Conservation (phyloP, 257 asterid species). For the Scutellaria minor region DNA sequence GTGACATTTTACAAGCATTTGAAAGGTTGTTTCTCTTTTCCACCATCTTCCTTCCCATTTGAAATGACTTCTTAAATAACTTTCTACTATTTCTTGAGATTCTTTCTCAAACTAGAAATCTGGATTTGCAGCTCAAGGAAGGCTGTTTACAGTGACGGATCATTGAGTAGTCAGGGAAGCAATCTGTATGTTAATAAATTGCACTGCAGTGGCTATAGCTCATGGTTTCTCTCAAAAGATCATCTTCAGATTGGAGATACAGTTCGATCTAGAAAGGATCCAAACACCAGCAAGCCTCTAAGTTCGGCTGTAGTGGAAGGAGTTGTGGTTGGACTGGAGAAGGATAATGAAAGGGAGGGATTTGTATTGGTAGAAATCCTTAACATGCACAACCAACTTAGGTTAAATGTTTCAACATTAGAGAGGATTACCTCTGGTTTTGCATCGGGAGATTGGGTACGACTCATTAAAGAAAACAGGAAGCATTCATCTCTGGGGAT, state of each 20-base stretch:
- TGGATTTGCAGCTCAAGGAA: slow-evolving; percentile 52
- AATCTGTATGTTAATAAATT: slow-evolving; percentile 43
- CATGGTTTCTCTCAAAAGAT: slow-evolving; percentile 66
- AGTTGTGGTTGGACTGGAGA: slow-evolving; percentile 60
- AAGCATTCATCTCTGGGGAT: slow-evolving; percentile 60
- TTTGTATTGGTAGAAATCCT: slow-evolving; percentile 54
- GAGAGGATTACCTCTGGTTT: slow-evolving; percentile 64
- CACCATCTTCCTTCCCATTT: background rate
- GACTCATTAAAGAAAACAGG: slow-evolving; percentile 38
- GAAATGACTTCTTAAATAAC: too few species aligned
- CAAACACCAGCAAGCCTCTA: slow-evolving; percentile 41
- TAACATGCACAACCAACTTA: slow-evolving; percentile 46
- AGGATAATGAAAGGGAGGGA: slow-evolving; percentile 56
- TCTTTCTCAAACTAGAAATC: slow-evolving; percentile 6
- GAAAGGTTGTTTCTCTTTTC: slow-evolving; percentile 48
- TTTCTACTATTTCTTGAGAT: too few species aligned
- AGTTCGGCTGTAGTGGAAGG: slow-evolving; percentile 52
- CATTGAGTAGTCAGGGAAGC: slow-evolving; percentile 51
- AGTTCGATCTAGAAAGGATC: slow-evolving; percentile 56
- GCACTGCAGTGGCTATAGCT: slow-evolving; percentile 41
- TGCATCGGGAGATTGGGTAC: slow-evolving; percentile 71
- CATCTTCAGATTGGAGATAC: slow-evolving; percentile 62
- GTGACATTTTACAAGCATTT: slow-evolving; percentile 60
- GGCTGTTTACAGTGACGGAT: slow-evolving; percentile 47
- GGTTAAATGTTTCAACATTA: slow-evolving; percentile 48